Evolutionary conservation across 1,284 basidiomycete genomes (phyloP), one percentile per base, ranked within the genome.

Genomic region (Ceratobasidium sp.): DNA sequence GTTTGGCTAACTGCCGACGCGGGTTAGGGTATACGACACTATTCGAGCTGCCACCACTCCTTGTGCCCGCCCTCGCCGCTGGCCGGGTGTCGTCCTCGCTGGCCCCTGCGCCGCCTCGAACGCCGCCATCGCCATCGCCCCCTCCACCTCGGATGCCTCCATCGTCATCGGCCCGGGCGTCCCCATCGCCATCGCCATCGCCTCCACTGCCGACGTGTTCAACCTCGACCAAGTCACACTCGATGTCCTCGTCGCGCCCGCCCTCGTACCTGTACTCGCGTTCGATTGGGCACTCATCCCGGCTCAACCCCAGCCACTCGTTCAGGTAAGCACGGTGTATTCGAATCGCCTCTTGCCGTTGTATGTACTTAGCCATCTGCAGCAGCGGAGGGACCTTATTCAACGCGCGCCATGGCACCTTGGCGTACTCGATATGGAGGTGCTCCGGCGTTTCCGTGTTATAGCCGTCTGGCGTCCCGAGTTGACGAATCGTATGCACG

Each of bases 361-460:
- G 52, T 58, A 75, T 47, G 49, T 66, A 75, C 16, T 16, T 63
- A 9, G 52, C 30, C 74, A 75, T 75, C 28, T 75, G 74, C 9
- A 28, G 47, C 6, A 69, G 30, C 1, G 52, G 41, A 8, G 70
- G 26, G 1, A 54, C 50, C 26, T 69, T 59, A 46, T 73, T 75
- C 26, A 57, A 70, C 30, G 72, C 74, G 7, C 72, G 32, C 54
- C 67, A 75, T 13, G 74, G 64, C 9, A 55, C 43, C 41, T 75
- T 75, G 11, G 72, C 72, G 16, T 52, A 63, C 26, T 70, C 63
- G 18, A 73, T 75, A 43, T 75, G 74, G 5, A 73, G 63, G 14
- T 57, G 71, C 32, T 75, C 74, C 18, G 70, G 73, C 16, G 43
- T 35, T 21, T 75, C 72, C 8, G 74, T 73, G 26, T 73, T 73